A percentile compares a stretch with the other conserved stretches of the same genome.
These are phyloP conservation scores for Pichia sp. DNA, from an alignment of 1,139 yeast species.

Conservation along the genomic window DNA sequence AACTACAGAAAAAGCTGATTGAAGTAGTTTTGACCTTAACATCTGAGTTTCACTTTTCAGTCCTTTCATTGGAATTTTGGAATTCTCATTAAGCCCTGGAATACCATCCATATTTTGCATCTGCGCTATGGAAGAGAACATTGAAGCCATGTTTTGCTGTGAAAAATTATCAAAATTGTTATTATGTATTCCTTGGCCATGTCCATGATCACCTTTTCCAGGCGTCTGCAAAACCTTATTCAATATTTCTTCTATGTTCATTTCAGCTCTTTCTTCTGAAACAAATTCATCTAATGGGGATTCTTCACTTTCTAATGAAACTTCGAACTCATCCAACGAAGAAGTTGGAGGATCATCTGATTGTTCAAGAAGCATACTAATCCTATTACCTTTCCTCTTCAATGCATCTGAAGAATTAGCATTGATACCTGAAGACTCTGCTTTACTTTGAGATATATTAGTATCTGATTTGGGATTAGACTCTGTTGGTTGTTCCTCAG, in stretches of 20 bases:
- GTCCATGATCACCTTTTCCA: constrained; percentile 5
- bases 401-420: background rate
- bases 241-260: constrained; percentile 9
- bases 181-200: background rate
- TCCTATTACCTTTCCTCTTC: constrained; percentile 17
- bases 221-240: constrained; percentile 10
- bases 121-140: constrained; percentile 2
- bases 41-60: constrained; percentile 2
- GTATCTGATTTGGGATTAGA: background rate
- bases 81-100: background rate
- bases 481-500: constrained; percentile 20
- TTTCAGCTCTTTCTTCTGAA: constrained; percentile 8
- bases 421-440: background rate
- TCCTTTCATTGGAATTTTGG: background rate
- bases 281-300: constrained; percentile 12
- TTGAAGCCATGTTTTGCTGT: constrained; percentile 3
- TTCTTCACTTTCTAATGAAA: constrained; percentile 8
- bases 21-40: constrained; percentile 4
- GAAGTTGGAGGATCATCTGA: constrained; percentile 26
- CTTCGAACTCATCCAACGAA: constrained; percentile 8
- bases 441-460: background rate
- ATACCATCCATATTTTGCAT: background rate
- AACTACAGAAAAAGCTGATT: constrained; percentile 7
- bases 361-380: constrained; percentile 19
- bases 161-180: background rate